A percentile compares a stretch with the other conserved stretches of the same genome.
phyloP scores from a whole-genome alignment of 371 early-diverging fungal species.

The Coemansia sp. region DNA sequence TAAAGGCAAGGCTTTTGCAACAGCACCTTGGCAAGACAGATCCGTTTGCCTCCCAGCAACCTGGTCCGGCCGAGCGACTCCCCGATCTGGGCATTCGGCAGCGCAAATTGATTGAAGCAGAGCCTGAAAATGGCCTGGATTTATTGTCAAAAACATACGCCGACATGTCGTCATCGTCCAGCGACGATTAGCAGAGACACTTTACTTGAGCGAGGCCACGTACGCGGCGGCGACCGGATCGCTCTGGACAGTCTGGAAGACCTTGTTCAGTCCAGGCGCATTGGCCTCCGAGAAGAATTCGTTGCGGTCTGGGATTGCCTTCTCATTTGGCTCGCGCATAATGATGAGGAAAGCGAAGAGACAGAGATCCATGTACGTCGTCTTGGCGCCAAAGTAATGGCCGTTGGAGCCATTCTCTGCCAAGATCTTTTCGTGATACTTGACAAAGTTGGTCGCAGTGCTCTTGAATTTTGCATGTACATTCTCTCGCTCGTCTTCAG shows the following conservation, averaged over 20 bases:
- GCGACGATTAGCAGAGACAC: background rate
- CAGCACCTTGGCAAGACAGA: slow-evolving; percentile 15
- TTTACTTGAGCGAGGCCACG: background rate
- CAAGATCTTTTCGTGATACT: slow-evolving; percentile 41
- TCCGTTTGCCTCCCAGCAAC: slow-evolving; percentile 17
- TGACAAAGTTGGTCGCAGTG: slow-evolving; percentile 10
- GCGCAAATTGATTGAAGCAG: background rate
- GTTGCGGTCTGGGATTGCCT: slow-evolving; percentile 3
- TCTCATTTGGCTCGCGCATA: background rate
- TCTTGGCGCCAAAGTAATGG: slow-evolving; percentile 49
- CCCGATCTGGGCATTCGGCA: slow-evolving; percentile 12
- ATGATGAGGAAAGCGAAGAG: background rate
- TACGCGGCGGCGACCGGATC: background rate
- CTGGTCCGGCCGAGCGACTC: slow-evolving; percentile 1
- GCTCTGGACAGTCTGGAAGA: background rate
- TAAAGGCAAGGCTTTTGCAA: slow-evolving; percentile 5
- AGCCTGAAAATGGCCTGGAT: background rate
- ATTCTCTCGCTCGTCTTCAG: background rate
- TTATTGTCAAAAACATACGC: slow-evolving; percentile 3
- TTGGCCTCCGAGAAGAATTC: slow-evolving; percentile 13
- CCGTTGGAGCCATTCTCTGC: slow-evolving; percentile 51
- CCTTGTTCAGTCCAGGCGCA: slow-evolving; percentile 15
- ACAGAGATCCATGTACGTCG: slow-evolving; percentile 36
- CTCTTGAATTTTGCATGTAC: slow-evolving; percentile 1
- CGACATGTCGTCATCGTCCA: slow-evolving; percentile 8